phyloP scores from a whole-genome alignment of 2,329 filamentous ascomycete genomes.

The Trichoderma asperellum region DNA sequence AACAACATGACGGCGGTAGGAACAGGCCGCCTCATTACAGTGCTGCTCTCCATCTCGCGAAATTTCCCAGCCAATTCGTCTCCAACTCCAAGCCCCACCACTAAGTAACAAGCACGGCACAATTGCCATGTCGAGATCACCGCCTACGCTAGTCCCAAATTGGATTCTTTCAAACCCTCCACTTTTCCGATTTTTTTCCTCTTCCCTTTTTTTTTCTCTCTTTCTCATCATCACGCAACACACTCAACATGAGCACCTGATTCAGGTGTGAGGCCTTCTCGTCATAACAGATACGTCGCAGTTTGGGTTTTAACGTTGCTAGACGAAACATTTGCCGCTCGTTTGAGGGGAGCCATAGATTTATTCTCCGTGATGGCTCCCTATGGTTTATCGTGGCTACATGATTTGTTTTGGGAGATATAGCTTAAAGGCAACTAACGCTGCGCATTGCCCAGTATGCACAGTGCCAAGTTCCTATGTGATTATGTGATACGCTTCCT shows the following conservation, averaged over 20 bases:
- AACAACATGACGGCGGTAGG: neutral
- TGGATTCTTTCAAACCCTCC: neutral
- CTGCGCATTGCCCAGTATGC: neutral
- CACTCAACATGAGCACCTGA: slow-evolving; percentile 33
- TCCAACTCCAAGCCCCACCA: neutral
- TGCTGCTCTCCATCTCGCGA: neutral
- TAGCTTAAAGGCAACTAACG: neutral
- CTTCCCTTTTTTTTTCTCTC: slow-evolving; percentile 17
- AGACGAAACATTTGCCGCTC: slow-evolving; percentile 46
- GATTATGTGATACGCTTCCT: neutral
- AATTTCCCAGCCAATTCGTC: neutral
- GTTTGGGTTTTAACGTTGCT: slow-evolving; percentile 37
- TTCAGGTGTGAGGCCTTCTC: slow-evolving; percentile 30
- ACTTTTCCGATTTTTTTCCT: slow-evolving; percentile 7
- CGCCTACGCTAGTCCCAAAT: slow-evolving; percentile 8
- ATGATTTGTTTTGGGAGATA: slow-evolving; percentile 32
- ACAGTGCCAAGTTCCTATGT: neutral
- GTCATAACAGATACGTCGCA: slow-evolving; percentile 33
- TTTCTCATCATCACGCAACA: slow-evolving; percentile 41
- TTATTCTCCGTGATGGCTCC: slow-evolving; percentile 46
- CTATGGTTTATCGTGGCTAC: slow-evolving; percentile 51
- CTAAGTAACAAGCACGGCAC: neutral
- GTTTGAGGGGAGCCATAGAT: slow-evolving; percentile 50
- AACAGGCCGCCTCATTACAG: neutral
- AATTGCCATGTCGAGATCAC: neutral